Base-by-base conservation (phyloP, 208 protist species). In the Phytomonas sp. region DNA sequence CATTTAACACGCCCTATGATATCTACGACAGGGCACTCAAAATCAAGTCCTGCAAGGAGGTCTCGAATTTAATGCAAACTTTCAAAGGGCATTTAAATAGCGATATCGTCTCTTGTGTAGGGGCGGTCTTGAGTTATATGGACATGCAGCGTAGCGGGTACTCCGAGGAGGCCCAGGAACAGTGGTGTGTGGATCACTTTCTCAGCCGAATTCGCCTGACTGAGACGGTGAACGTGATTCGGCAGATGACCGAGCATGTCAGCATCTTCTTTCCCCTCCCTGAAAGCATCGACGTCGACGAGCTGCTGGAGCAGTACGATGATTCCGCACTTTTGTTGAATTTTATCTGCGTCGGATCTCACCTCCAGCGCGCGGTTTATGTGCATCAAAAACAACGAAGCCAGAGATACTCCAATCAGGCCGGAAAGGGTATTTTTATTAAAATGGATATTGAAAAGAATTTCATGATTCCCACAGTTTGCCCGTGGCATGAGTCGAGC, bases 241-340 rank as follows among this genome's bases (percentile, higher is more conserved):
- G 65, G 30, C 88, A 94, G 74, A 88, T 88, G 59, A 88, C 83
- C 71, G 84, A 89, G 67, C 88, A 94, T 73, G 76, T 89, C 70
- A 73, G 70, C 29, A 69, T 82, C 19, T 74, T 87, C 29, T 60
- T 89, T 32, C 83, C 84, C 19, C 91, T 90, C 60, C 78, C 81
- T 37, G 77, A 94, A 52, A 76, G 88, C 11, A 76, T 36, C 0
- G 88, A 94, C 73, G 72, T 89, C 19, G 88, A 91, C 67, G 76
- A 82, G 59, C 71, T 91, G 10, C 66, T 72, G 56, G 72, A 74
- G 19, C 84, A 90, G 75, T 88, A 82, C 67, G 72, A 86, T 59
- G 69, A 78, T 60, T 70, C 86, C 37, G 78, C 79, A 2, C 68
- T 79, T 31, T 64, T 81, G 23, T 75, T 91, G 34, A 72, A 74